Evolutionary conservation across 2,329 filamentous ascomycete genomes (phyloP).

Genomic region (Fusarium equiseti): DNA sequence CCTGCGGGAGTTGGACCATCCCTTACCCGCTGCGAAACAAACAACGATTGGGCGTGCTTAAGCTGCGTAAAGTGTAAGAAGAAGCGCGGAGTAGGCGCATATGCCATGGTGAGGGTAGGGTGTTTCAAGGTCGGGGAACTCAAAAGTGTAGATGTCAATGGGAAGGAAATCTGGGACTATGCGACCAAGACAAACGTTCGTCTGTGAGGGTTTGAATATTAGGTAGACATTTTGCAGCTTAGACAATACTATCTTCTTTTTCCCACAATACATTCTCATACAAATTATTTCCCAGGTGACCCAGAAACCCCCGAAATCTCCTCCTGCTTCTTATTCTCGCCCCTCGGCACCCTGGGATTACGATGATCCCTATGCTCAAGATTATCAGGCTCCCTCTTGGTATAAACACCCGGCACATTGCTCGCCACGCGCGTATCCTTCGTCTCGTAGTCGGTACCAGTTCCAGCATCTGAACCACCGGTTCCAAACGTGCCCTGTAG

Average conservation of each 20-base stretch:
- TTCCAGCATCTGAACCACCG: background rate
- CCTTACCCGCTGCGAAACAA: background rate
- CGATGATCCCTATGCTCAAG: background rate
- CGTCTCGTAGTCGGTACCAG: background rate
- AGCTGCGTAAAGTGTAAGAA: rapidly evolving
- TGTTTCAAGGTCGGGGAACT: background rate
- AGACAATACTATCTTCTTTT: background rate
- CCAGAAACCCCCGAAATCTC: background rate
- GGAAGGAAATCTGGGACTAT: background rate
- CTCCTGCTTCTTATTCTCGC: background rate
- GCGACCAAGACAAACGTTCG: background rate
- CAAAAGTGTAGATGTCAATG: rapidly evolving
- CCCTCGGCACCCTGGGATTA: background rate
- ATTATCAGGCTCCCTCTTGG: background rate
- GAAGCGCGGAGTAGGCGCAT: background rate
- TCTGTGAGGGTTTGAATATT: background rate
- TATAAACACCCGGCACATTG: background rate
- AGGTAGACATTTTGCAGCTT: background rate
- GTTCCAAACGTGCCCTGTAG: constrained; percentile 4
- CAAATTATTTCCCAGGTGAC: background rate
- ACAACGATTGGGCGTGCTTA: background rate
- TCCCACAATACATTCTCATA: background rate
- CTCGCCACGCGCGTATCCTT: constrained; percentile 2
- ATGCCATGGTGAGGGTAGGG: background rate
- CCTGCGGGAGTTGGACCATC: background rate